Evolutionary conservation across 495 filamentous ascomycete species (phyloP).

Genomic region (Lichenothelia convexa): DNA sequence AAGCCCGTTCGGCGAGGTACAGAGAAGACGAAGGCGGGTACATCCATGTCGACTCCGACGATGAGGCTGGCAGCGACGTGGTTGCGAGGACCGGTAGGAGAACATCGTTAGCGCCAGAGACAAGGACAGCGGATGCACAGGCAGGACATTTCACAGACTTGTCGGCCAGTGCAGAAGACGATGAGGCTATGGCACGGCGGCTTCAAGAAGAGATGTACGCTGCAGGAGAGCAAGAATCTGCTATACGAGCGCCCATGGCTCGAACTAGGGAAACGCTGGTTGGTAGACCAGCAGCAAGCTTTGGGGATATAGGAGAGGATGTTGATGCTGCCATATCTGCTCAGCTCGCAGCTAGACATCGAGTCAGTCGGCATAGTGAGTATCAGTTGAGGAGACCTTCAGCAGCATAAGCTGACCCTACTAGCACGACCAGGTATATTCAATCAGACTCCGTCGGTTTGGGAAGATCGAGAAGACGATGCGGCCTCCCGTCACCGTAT

Average conservation of each 20-base stretch:
- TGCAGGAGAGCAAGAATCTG: constrained; percentile 20
- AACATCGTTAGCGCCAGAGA: background rate
- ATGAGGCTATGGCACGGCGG: constrained; percentile 80
- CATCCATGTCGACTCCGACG: constrained; percentile 51
- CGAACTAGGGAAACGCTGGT: constrained; percentile 83
- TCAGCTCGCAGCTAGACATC: constrained; percentile 41
- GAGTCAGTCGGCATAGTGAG: no score
- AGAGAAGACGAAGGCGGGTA: constrained; percentile 37
- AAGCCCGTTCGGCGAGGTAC: constrained; percentile 10
- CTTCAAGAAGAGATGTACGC: constrained; percentile 81
- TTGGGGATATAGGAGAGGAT: constrained; percentile 33
- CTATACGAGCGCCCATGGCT: constrained; percentile 75
- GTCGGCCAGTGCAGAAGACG: constrained; percentile 39
- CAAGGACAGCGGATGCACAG: background rate
- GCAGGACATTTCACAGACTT: constrained; percentile 1
- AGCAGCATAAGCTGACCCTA: constrained; percentile 3
- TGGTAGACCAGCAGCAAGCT: constrained; percentile 42
- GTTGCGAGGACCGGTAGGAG: background rate
- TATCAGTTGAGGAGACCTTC: no score
- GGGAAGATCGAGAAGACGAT: constrained; percentile 38
- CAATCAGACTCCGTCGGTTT: constrained; percentile 68
- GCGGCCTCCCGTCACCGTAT: constrained; percentile 28
- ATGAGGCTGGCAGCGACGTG: constrained; percentile 20
- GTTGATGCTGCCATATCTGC: constrained; percentile 45
- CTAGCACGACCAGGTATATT: constrained; percentile 57